These are phyloP conservation scores for Pythium periplocum DNA, from an alignment of 352 stramenopile species.

Conservation along the genomic window DNA sequence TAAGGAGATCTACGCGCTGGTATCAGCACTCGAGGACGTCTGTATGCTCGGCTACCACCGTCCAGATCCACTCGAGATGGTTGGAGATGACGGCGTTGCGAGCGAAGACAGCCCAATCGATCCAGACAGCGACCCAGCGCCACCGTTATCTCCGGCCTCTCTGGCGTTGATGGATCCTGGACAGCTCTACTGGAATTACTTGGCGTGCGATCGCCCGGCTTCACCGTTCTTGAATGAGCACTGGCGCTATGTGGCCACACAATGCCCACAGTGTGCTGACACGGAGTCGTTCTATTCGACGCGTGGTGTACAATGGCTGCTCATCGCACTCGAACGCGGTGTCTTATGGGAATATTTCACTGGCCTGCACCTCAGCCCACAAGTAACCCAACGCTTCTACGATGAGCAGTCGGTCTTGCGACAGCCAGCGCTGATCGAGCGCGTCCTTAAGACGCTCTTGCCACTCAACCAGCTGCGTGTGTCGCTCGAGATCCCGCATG, in stretches of 20 bases:
- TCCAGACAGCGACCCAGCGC: neutral
- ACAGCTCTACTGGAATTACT: conserved; percentile 68
- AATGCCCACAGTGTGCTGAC: conserved; percentile 42
- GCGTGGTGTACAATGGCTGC: conserved; percentile 67
- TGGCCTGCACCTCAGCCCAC: conserved; percentile 35
- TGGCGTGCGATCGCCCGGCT: conserved; percentile 46
- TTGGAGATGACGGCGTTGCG: conserved; percentile 1
- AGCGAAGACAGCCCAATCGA: neutral
- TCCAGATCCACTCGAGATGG: neutral
- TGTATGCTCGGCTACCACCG: conserved; percentile 59
- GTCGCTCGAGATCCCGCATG: conserved; percentile 41
- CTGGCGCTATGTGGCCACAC: conserved; percentile 50
- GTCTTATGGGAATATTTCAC: conserved; percentile 48
- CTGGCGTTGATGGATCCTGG: conserved; percentile 9
- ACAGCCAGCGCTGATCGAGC: conserved; percentile 32
- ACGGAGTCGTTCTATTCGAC: conserved; percentile 65
- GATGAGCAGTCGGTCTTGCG: conserved; percentile 39
- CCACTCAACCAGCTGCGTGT: conserved; percentile 46
- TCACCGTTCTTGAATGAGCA: conserved; percentile 46
- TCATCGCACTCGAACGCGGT: conserved; percentile 57
- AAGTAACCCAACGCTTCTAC: conserved; percentile 54
- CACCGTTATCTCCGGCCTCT: too few species aligned
- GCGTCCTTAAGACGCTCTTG: conserved; percentile 42
- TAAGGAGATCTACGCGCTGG: conserved; percentile 60
- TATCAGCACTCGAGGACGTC: conserved; percentile 63